Base-by-base conservation (phyloP, 495 filamentous ascomycete species). In the Aspergillus saccharolyticus region DNA sequence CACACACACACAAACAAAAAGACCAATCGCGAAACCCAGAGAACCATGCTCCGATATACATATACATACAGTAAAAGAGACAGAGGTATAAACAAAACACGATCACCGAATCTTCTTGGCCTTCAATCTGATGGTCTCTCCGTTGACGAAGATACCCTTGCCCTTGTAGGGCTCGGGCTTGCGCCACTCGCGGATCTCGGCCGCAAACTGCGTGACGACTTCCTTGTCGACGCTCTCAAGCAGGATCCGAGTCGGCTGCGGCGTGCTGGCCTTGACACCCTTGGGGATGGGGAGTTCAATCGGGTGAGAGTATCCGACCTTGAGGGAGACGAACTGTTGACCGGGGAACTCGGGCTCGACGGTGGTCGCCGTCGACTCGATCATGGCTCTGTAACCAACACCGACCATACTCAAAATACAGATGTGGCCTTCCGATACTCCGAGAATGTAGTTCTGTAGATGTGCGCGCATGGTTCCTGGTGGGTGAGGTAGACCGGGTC, bases 141-240 rank as follows among this genome's bases (percentile, higher is more conserved):
- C 89, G 70, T 96, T 93, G 56, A 97, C 83, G 64, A 97, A 98
- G 60, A 98, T 97, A 66, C 94, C 94, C 84, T 98, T 97, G 53
- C 94, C 94, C 85, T 98, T 98, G 75, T 97, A 98, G 51, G 95
- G 94, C 74, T 98, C 94, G 42, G 94, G 94, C 58, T 77, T 80
- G 71, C 95, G 85, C 94, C 94, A 98, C 66, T 75, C 82, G 56
- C 90, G 77, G 57, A 98, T 93, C 66, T 84, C 79, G 2, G 95
- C 93, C 20, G 94, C 95, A 69, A 97, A 96, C 60, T 88, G 81
- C 76, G 89, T 93, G 59, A 98, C 85, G 44, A 85, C 78, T 62
- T 91, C 83, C 76, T 89, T 92, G 70, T 97, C 84, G 16, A 83
- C 76, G 21, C 94, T 89, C 76, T 98, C 91, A 48, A 98, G 75